Evolutionary conservation across 306 rosid genomes (phyloP), one percentile per base, ranked within the genome.

Genomic region (Corylus americana): DNA sequence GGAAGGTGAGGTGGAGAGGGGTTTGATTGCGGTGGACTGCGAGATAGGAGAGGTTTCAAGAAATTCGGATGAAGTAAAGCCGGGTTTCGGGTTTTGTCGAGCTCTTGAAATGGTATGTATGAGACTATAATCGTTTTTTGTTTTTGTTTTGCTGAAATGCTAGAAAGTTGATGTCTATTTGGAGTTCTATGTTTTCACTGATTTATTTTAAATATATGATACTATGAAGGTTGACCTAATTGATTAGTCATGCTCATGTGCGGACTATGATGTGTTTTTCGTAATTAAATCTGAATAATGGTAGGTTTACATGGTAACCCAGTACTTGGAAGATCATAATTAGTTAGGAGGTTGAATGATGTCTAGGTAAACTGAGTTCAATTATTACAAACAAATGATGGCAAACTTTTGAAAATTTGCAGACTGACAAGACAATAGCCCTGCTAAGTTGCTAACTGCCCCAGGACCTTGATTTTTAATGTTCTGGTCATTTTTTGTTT

Each of bases 81-180:
- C 69, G 11, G 11, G 80, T 77, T 84, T 81, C 50, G 83, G 91
- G 51, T 59, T 91, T 2, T 78, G 73, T 50, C 77, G 80, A 79
- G 79, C 74, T 58, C 31, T 88, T 74, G 79, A 76, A 85, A 73
- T 83, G 94, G 98, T 92, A 89, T 42, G 91, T 75, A 77, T 70
- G 29, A 51, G n/a, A 2, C 49, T 12, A 67, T 12, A 55, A 25
- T 57, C 62, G 49, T 61, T 68, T 47, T 51, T 44, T 55, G 1
- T 22, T 22, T 45, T 45, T 45, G 0, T 45, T 45, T 1, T 42
- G 8, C 59, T 62, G 25, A 2, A 8, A 31, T 1, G n/a, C 55
- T 55, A 6, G n/a, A 57, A 42, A 22, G 20, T 37, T 68, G 61
- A 16, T 37, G 25, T 45, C 4, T 42, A 61, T 67, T 68, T 50